These are phyloP conservation scores for Solioccasus polychromus DNA, from an alignment of 768 basidiomycete species.

Conservation along the genomic window DNA sequence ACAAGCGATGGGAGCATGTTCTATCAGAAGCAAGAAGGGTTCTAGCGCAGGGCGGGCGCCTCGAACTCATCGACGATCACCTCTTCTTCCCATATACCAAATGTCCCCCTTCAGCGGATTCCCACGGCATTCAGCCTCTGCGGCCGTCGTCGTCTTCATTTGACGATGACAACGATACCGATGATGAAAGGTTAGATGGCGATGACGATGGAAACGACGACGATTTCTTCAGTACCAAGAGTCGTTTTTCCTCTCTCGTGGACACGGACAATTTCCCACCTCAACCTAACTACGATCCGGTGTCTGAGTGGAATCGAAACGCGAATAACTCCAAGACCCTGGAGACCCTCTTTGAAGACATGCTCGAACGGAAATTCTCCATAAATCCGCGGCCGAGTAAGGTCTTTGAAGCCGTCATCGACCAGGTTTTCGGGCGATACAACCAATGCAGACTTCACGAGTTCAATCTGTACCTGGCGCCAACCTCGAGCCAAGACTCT, in stretches of 20 bases:
- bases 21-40: slow-evolving; percentile 62
- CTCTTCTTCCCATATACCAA: slow-evolving; percentile 58
- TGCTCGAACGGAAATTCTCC: slow-evolving; percentile 52
- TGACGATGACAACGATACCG: slow-evolving; percentile 19
- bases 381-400: slow-evolving; percentile 52
- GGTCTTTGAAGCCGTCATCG: slow-evolving; percentile 45
- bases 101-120: slow-evolving; percentile 9
- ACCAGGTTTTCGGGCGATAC: slow-evolving; percentile 49
- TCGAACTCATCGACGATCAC: slow-evolving; percentile 77
- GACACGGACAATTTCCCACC: slow-evolving; percentile 20
- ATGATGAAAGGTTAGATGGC: slow-evolving; percentile 5
- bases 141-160: slow-evolving; percentile 16
- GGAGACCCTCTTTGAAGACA: slow-evolving; percentile 57
- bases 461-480: slow-evolving; percentile 58
- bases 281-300: slow-evolving; percentile 19
- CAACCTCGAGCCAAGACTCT: slow-evolving; percentile 29
- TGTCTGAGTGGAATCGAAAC: slow-evolving; percentile 41
- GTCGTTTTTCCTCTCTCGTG: slow-evolving; percentile 23
- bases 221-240: slow-evolving; percentile 32
- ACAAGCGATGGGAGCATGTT: slow-evolving; percentile 56
- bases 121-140: not conserved
- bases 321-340: slow-evolving; percentile 42
- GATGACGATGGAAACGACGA: slow-evolving; percentile 32
- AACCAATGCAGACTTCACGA: slow-evolving; percentile 42
- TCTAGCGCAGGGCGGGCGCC: slow-evolving; percentile 53